Percentiles rank a stretch among this genome's conserved stretches.
Evolutionary conservation across 2,329 filamentous ascomycete species (phyloP).

Genomic region (Tolypocladium ophioglossoides): DNA sequence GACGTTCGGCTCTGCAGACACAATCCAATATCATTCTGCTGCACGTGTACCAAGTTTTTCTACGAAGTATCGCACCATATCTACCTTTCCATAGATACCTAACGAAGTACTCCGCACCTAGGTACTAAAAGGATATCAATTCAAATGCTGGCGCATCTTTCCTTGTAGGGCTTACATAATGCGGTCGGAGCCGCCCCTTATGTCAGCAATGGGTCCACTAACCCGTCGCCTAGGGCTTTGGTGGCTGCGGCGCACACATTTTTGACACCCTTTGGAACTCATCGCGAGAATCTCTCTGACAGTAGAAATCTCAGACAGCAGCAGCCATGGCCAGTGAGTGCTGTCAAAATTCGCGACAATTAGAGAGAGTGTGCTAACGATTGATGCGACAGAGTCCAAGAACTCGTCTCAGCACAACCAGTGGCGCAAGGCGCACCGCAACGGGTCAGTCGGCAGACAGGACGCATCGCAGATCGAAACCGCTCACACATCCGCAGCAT

Average conservation of each 20-base stretch:
- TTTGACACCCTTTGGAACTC: slow-evolving; percentile 13
- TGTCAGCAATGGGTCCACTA: neutral
- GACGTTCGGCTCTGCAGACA: neutral
- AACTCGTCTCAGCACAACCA: slow-evolving; percentile 99
- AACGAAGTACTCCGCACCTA: no score
- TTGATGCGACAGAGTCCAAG: slow-evolving; percentile 71
- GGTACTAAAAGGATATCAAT: no score
- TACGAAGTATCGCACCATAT: no score
- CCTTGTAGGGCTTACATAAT: neutral
- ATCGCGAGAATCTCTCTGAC: slow-evolving; percentile 16
- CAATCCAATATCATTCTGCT: neutral
- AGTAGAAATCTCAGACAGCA: slow-evolving; percentile 15
- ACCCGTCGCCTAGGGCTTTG: slow-evolving; percentile 12
- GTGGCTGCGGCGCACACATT: slow-evolving; percentile 16
- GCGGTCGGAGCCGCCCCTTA: neutral
- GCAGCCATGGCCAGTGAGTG: slow-evolving; percentile 32
- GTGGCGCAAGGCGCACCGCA: slow-evolving; percentile 96
- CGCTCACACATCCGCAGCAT: slow-evolving; percentile 53
- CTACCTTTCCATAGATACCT: no score
- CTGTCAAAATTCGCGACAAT: neutral
- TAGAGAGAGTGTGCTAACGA: neutral
- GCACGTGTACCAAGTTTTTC: no score
- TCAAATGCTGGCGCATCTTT: no score
- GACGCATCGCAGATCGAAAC: neutral
- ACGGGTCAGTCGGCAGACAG: slow-evolving; percentile 61